Base-by-base conservation (phyloP, 768 basidiomycete species). In the Termitomyces sp. region DNA sequence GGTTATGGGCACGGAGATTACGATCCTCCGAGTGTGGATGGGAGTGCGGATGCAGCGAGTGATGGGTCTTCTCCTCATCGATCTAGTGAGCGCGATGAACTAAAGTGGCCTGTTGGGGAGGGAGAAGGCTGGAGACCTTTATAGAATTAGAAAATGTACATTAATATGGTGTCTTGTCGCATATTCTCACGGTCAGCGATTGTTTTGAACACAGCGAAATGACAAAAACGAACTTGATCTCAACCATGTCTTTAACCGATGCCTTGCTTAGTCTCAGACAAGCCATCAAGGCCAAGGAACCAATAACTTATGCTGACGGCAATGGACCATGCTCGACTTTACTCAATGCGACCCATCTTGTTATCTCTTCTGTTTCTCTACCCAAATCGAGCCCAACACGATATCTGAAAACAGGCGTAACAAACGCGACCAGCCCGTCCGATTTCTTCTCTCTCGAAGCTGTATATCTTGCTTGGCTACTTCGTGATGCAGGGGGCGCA, bases 371-470 rank as follows among this genome's bases (percentile, higher is more conserved):
- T 35, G 66, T 72, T 17, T 72, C 79, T 19, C 75, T 94, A n/a
- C 82, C 85, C 35, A 95, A 95, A 71, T 79, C 84, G 8, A 77
- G 80, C 2, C 77, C 86, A 21, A 97, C 95, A 2, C 83, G 95
- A 35, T 91, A 91, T 70, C 81, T 84, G 53, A 89, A 86, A 66
- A 85, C 82, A 23, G 85, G 76, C 34, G 69, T 77, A 11, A 69
- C 75, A 10, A 70, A 72, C 46, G 71, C 72, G 54, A 70, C 72
- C 12, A 75, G 77, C 37, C 77, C 80, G 0, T 63, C 76, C n/a
- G 87, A 90, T 47, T 88, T 89, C 62, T 92, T 89, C 71, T 80
- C 89, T 10, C 71, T 95, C 14, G 89, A 90, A 52, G 89, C 92
- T 1, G 77, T 98, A 9, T 88, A 90, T 63, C 77, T 95, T n/a